Conservation (phyloP, 805 yeast species). For the Zygoascus tannicola region DNA sequence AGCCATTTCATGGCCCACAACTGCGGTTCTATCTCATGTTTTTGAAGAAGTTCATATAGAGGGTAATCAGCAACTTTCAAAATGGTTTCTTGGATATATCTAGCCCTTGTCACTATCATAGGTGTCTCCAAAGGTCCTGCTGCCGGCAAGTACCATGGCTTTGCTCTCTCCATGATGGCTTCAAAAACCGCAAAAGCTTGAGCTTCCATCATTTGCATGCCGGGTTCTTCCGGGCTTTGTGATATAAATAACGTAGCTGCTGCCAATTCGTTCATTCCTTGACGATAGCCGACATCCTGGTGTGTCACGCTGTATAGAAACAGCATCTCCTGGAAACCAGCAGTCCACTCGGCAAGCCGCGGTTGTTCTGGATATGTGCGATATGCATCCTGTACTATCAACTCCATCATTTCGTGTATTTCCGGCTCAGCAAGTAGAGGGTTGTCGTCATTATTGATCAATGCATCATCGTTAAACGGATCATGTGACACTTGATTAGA, state of each 20-base stretch:
- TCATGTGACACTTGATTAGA: neutral
- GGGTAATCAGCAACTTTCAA: conserved; percentile 24
- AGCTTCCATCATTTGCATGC: conserved; percentile 20
- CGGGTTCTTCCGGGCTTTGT: conserved; percentile 3
- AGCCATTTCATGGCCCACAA: conserved; percentile 32
- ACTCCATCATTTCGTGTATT: conserved; percentile 14
- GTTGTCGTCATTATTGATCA: neutral
- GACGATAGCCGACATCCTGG: conserved; percentile 41
- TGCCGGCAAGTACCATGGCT: conserved; percentile 24
- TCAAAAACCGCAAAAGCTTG: conserved; percentile 26
- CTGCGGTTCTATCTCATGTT: conserved; percentile 28
- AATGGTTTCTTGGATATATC: conserved; percentile 25
- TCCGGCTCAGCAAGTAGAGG: conserved; percentile 1
- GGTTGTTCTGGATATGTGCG: conserved; percentile 29
- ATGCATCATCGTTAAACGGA: neutral
- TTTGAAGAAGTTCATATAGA: conserved; percentile 18
- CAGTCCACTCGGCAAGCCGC: conserved; percentile 23
- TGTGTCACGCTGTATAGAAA: conserved; percentile 40
- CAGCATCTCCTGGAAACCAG: conserved; percentile 30
- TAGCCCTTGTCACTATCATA: conserved; percentile 24
- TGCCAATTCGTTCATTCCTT: conserved; percentile 46
- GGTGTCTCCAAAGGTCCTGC: conserved; percentile 12
- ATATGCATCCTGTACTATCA: conserved; percentile 26
- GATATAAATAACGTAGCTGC: conserved; percentile 33
- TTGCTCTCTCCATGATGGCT: conserved; percentile 24